Conservation (phyloP, 1,139 yeast genomes). For the Candida buenavistaensis region DNA sequence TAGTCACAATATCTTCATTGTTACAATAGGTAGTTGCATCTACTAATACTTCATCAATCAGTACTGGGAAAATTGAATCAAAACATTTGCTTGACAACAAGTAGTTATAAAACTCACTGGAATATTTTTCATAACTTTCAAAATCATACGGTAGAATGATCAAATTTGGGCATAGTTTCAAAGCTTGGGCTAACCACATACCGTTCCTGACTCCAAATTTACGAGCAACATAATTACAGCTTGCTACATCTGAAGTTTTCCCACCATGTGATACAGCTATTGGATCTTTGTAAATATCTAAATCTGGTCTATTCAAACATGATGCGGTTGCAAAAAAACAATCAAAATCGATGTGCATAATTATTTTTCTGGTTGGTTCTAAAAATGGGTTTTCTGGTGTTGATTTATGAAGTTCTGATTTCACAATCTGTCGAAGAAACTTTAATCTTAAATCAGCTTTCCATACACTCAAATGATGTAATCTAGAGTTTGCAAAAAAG, state of each 20-base stretch:
- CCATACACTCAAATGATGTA: constrained; percentile 89
- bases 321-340: constrained; percentile 93
- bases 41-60: constrained; percentile 85
- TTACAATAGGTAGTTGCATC: constrained; percentile 53
- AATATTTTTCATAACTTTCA: constrained; percentile 58
- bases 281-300: constrained; percentile 60
- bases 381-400: constrained; percentile 4
- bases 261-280: constrained; percentile 87
- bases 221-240: constrained; percentile 88
- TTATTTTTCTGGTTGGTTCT: constrained; percentile 20
- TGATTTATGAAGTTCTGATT: constrained; percentile 12
- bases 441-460: constrained; percentile 70
- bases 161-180: constrained; percentile 61
- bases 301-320: constrained; percentile 53
- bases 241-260: constrained; percentile 74
- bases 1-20: constrained; percentile 12
- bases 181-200: constrained; percentile 81
- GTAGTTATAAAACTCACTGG: constrained; percentile 52
- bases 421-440: constrained; percentile 48
- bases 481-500: constrained; percentile 77
- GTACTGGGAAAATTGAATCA: constrained; percentile 75
- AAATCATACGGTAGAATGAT: constrained; percentile 71
- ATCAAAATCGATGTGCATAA: constrained; percentile 88
- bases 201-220: constrained; percentile 76
- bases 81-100: constrained; percentile 50